phyloP scores from a whole-genome alignment of 495 filamentous ascomycete genomes.

The Aspergillus sclerotiicarbonarius region DNA sequence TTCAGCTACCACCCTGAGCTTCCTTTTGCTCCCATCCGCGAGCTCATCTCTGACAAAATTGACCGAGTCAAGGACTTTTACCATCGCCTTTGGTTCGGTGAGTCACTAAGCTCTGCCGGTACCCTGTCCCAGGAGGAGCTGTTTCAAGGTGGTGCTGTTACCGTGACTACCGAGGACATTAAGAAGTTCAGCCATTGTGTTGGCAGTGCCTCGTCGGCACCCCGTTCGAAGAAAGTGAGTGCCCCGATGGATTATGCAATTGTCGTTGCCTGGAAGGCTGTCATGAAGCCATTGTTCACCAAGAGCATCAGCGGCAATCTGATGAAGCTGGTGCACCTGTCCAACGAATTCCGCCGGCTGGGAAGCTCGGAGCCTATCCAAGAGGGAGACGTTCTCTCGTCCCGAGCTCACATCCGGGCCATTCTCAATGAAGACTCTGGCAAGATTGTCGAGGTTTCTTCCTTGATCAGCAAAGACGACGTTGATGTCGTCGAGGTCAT shows the following conservation, averaged over 20 bases:
- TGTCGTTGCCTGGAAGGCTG: background rate
- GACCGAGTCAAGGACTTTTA: slow-evolving; percentile 90
- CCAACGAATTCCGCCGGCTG: background rate
- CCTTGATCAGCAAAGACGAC: background rate
- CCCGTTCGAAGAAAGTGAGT: background rate
- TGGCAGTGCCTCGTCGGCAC: background rate
- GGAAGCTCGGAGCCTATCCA: background rate
- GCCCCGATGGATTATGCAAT: slow-evolving; percentile 5
- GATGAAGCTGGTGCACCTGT: slow-evolving; percentile 3
- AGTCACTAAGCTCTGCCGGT: slow-evolving; percentile 19
- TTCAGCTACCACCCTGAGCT: slow-evolving; percentile 49
- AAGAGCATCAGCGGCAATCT: background rate
- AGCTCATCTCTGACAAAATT: slow-evolving; percentile 82
- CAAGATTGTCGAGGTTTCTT: background rate
- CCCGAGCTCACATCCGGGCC: background rate
- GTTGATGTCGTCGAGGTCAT: background rate
- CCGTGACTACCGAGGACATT: background rate
- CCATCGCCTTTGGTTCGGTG: slow-evolving; percentile 83
- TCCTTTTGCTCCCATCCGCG: slow-evolving; percentile 74
- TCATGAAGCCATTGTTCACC: slow-evolving; percentile 4
- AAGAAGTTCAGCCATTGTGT: background rate
- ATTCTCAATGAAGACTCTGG: background rate
- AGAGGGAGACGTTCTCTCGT: background rate
- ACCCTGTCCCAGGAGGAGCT: background rate
- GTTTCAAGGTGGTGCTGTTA: background rate